These are phyloP conservation scores for Saccharomycopsis microspora DNA, from an alignment of 805 yeast genomes.

Conservation along the genomic window DNA sequence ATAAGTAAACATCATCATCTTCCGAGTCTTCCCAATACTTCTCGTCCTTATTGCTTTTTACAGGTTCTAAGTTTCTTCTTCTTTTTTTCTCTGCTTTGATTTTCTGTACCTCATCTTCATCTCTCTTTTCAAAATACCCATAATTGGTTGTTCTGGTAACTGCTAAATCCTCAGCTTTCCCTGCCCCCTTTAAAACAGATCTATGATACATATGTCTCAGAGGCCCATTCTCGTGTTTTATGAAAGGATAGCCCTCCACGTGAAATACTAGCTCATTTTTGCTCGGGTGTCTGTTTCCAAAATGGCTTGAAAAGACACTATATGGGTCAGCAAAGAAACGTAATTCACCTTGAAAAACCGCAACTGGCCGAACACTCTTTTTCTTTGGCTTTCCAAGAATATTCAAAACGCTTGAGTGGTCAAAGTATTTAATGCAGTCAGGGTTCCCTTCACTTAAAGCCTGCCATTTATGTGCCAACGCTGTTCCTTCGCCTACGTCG, in stretches of 20 bases:
- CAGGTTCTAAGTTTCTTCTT: slow-evolving; percentile 6
- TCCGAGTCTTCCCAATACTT: slow-evolving; percentile 18
- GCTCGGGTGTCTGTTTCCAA: neutral
- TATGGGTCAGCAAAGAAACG: slow-evolving; percentile 33
- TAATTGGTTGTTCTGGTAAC: neutral
- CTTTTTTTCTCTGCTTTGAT: slow-evolving; percentile 17
- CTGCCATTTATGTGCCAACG: neutral
- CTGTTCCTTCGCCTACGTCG: neutral
- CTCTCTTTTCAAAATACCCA: slow-evolving; percentile 24
- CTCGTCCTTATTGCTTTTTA: slow-evolving; percentile 7
- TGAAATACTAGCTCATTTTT: too few relatives aligned
- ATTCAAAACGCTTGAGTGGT: slow-evolving; percentile 14
- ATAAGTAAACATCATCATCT: slow-evolving; percentile 18
- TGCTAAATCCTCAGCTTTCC: too few relatives aligned
- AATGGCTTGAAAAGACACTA: slow-evolving; percentile 18
- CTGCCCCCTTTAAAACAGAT: too few relatives aligned
- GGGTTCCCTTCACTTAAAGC: slow-evolving; percentile 5
- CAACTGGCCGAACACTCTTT: slow-evolving; percentile 35
- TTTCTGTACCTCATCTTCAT: slow-evolving; percentile 18
- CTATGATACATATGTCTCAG: too few relatives aligned
- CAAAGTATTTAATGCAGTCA: slow-evolving; percentile 4
- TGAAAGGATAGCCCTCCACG: too few relatives aligned
- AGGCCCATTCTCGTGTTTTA: too few relatives aligned
- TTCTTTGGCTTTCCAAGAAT: slow-evolving; percentile 21
- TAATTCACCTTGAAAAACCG: slow-evolving; percentile 35